Percentiles rank a stretch among this genome's conserved stretches.
phyloP scores from a whole-genome alignment of 257 asterid species.

The Solanum tacnaense region DNA sequence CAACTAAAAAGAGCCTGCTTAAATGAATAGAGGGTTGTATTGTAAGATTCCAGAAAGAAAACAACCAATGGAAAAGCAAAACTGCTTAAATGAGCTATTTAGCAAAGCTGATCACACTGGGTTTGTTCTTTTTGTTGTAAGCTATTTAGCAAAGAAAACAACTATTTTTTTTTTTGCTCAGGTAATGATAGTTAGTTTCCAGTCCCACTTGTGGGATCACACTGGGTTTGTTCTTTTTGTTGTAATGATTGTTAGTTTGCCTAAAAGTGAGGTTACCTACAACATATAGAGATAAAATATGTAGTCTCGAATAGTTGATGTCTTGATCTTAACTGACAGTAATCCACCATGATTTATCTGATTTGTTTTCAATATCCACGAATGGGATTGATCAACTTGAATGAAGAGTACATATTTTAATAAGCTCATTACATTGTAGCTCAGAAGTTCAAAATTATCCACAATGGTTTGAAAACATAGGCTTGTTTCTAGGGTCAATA shows the following conservation, averaged over 20 bases:
- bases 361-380: background rate
- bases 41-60: background rate
- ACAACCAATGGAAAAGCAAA: background rate
- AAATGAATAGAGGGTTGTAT: background rate
- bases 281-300: background rate
- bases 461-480: background rate
- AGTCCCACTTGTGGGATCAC: background rate
- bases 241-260: background rate
- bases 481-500: background rate
- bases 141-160: background rate
- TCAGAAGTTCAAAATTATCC: background rate
- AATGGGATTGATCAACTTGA: background rate
- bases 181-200: background rate
- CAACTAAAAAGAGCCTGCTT: background rate
- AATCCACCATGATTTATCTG: background rate
- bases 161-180: background rate
- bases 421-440: background rate
- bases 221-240: background rate
- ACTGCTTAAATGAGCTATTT: background rate
- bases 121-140: background rate
- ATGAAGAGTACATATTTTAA: background rate
- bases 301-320: background rate
- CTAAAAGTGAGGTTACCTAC: background rate
- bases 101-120: too few relatives aligned
- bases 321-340: background rate